phyloP scores from a whole-genome alignment of 371 early-diverging fungal genomes.

The Lichtheimia ramosa region DNA sequence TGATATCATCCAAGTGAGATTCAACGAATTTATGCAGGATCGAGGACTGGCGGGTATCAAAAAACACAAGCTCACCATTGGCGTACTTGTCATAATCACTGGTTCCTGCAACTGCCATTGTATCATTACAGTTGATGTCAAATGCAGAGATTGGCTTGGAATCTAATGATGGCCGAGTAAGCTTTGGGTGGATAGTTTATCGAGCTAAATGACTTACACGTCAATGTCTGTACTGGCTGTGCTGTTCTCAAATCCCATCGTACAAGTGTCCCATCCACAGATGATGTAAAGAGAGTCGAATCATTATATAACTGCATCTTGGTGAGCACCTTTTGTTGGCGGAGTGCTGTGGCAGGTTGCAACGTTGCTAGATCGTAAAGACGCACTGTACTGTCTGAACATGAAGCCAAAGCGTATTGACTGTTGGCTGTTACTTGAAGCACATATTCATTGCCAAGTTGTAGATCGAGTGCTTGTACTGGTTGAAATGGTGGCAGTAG shows the following conservation, averaged over 20 bases:
- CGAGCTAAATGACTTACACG: slow-evolving; percentile 39
- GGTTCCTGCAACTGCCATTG: slow-evolving; percentile 73
- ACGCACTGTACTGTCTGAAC: slow-evolving; percentile 66
- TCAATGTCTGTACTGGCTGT: slow-evolving; percentile 55
- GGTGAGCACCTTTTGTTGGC: slow-evolving; percentile 59
- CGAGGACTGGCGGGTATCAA: slow-evolving; percentile 55
- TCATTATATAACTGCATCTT: slow-evolving; percentile 63
- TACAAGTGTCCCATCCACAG: slow-evolving; percentile 60
- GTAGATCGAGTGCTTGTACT: slow-evolving; percentile 40
- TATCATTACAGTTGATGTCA: slow-evolving; percentile 65
- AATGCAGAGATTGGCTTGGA: slow-evolving; percentile 50
- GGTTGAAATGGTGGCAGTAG: slow-evolving; percentile 40
- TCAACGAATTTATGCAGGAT: slow-evolving; percentile 67
- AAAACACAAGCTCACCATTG: slow-evolving; percentile 75
- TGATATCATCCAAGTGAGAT: slow-evolving; percentile 92
- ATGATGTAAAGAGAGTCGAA: slow-evolving; percentile 62
- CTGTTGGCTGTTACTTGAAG: slow-evolving; percentile 64
- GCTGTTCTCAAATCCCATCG: slow-evolving; percentile 73
- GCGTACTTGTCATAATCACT: slow-evolving; percentile 53
- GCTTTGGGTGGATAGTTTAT: no score
- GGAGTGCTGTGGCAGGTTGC: slow-evolving; percentile 37
- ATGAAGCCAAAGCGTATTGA: slow-evolving; percentile 63
- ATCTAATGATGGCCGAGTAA: background rate
- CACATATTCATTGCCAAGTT: slow-evolving; percentile 56
- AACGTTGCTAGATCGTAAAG: slow-evolving; percentile 63